Base-by-base conservation (phyloP, 345 rosid species). In the Adansonia digitata region DNA sequence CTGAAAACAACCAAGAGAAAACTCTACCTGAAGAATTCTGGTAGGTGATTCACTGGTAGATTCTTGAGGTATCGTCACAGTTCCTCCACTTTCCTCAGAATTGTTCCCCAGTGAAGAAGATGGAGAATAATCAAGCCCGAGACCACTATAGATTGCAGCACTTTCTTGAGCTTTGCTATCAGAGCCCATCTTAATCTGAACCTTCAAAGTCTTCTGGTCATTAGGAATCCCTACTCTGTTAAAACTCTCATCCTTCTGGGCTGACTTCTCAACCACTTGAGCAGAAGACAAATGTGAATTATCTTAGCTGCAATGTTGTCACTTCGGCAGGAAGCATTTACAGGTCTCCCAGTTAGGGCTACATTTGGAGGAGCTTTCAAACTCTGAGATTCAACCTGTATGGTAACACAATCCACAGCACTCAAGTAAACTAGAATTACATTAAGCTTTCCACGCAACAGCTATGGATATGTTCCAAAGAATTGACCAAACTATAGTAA, bases 121-220 rank as follows among this genome's bases (percentile, higher is more conserved):
- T 77, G 92, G 89, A 80, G 93, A 86, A 75, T 73, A 73, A 56
- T 77, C 87, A 31, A 91, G 89, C 80, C 94, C 91, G 72, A 90
- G 84, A 43, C 86, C 88, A 48, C 81, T 80, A 69, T 82, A 84
- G 52, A 91, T 82, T 55, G 82, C 87, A 0, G 85, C 81, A 69
- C 81, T 90, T 72, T 77, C 85, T 52, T 63, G 42, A 70, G 57
- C 76, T 80, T 79, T 78, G 31, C 56, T 84, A 79, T 85, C 85
- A 80, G 84, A 78, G 72, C 88, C 84, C 80, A 90, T 71, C 85
- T 85, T 93, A 78, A 90, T 80, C 74, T 90, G 82, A 68, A 93
- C 45, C 84, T 72, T 86, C 42, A 90, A 75, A 1, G 81, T 74
- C 79, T 88, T 88, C 51, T 64, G 87, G 31, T 74, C 85, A 60